Evolutionary conservation across 352 stramenopile species (phyloP), one percentile per base, ranked within the genome.

Genomic region (Phytophthora litchii): DNA sequence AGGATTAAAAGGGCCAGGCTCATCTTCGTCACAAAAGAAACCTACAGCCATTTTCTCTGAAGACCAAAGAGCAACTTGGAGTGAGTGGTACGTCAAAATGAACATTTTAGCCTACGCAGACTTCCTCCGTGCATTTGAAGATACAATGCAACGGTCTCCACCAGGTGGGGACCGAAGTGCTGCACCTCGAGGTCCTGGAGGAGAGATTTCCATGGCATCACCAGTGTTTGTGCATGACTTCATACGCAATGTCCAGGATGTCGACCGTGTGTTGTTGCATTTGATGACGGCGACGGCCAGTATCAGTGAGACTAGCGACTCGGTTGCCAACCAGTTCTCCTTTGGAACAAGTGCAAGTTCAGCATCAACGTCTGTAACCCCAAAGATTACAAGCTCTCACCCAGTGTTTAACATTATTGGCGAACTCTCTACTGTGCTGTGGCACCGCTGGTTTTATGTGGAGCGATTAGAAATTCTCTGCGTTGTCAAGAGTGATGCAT

Each of bases 361-460:
- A 2, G 60, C 60, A 16, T 64, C 67, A 49, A 23, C 59, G 27
- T 53, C 70, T 10, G 44, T 50, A 35, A 72, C 42, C 9, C 62
- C 67, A 3, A 70, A 67, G 21, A 82, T 76, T 13, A 76, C 60
- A 21, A 86, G 74, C 25, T 87, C 83, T 3, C 86, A 94, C 27
- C 87, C 87, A 0, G 87, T 96, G n/a, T 96, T 96, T 59, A 89
- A 88, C 50, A 94, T 96, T 62, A 91, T 96, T 47, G 88, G 88
- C 11, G 81, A 95, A 16, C 64, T 96, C 4, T 91, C 88, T 12
- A 81, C 86, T 12, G 82, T 94, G n/a, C 46, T 95, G 27, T 96
- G 88, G 88, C 88, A 96, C 48, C 86, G 88, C 16, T 96, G 88
- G 88, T 96, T 96, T 54, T 89, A 83, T 54, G 83, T 96, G 10